phyloP scores from a whole-genome alignment of 805 yeast species.

The Myxozyma geophila region DNA sequence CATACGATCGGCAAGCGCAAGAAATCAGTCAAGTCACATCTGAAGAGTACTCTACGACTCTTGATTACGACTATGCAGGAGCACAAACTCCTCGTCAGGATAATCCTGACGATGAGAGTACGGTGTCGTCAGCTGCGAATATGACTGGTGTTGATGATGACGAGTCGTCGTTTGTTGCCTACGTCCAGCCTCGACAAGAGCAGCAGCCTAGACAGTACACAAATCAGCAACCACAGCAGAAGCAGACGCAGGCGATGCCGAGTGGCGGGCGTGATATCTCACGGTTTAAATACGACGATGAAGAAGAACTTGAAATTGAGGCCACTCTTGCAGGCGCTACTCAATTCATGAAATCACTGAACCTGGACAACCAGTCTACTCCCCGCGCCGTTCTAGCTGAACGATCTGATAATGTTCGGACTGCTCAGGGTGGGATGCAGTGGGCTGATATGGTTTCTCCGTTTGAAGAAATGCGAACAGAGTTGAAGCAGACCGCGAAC shows the following conservation, averaged over 20 bases:
- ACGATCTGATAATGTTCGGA: constrained; percentile 11
- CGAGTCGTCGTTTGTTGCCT: constrained; percentile 20
- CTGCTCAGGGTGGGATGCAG: constrained; percentile 7
- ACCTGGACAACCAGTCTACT: constrained; percentile 28
- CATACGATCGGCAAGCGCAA: not conserved
- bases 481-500: constrained; percentile 2
- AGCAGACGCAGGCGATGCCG: not conserved
- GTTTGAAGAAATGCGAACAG: constrained; percentile 31
- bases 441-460: constrained; percentile 35
- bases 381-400: constrained; percentile 20
- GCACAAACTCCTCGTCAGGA: constrained; percentile 4
- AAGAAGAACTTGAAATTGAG: constrained; percentile 28
- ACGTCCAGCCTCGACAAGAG: constrained; percentile 9
- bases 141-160: constrained; percentile 17
- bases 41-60: constrained; percentile 23
- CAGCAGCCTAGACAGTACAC: not conserved
- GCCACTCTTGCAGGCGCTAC: constrained; percentile 23
- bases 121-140: not conserved
- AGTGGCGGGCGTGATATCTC: constrained; percentile 6
- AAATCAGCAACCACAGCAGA: constrained; percentile 4
- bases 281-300: constrained; percentile 18
- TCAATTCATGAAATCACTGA: constrained; percentile 20
- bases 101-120: not conserved
- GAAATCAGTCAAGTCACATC: constrained; percentile 9
- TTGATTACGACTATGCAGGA: constrained; percentile 22